phyloP scores from a whole-genome alignment of 139 green algal species.

The Astrephomene gubernaculifera region DNA sequence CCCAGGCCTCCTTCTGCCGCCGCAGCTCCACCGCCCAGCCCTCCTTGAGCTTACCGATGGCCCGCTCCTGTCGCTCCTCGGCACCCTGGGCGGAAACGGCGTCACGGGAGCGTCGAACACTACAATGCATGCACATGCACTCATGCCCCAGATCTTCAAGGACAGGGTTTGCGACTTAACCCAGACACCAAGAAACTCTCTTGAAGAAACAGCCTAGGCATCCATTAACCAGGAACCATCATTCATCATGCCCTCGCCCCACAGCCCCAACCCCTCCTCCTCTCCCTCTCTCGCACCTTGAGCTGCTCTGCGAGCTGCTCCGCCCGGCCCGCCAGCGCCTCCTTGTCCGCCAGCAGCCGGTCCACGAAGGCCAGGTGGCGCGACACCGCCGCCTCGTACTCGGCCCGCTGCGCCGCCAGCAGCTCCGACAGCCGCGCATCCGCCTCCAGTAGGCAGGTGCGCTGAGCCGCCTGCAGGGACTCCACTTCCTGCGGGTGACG shows the following conservation, averaged over 20 bases:
- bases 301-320: conserved; percentile 11
- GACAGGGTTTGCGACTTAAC: too few species aligned
- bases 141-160: too few species aligned
- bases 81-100: conserved; percentile 33
- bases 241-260: too few species aligned
- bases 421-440: conserved; percentile 35
- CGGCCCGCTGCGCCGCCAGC: conserved; percentile 48
- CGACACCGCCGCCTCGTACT: conserved; percentile 58
- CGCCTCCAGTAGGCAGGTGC: conserved; percentile 31
- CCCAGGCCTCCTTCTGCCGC: conserved; percentile 66
- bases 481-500: conserved; percentile 55
- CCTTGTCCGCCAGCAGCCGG: conserved; percentile 71
- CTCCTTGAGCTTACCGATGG: conserved; percentile 62
- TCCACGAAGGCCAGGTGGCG: conserved; percentile 73
- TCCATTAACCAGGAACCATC: too few species aligned
- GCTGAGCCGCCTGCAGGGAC: conserved; percentile 12
- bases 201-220: too few species aligned
- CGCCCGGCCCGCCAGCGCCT: conserved; percentile 50
- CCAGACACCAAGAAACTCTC: too few species aligned
- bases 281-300: conserved; percentile 45
- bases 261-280: too few species aligned
- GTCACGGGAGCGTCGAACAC: too few species aligned
- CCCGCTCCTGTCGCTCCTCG: conserved; percentile 47
- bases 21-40: conserved; percentile 65
- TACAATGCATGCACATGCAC: too few species aligned